Percentiles rank a stretch among this genome's conserved stretches.
Evolutionary conservation across 805 yeast genomes (phyloP).

Genomic region (Yamadazyma sp.): DNA sequence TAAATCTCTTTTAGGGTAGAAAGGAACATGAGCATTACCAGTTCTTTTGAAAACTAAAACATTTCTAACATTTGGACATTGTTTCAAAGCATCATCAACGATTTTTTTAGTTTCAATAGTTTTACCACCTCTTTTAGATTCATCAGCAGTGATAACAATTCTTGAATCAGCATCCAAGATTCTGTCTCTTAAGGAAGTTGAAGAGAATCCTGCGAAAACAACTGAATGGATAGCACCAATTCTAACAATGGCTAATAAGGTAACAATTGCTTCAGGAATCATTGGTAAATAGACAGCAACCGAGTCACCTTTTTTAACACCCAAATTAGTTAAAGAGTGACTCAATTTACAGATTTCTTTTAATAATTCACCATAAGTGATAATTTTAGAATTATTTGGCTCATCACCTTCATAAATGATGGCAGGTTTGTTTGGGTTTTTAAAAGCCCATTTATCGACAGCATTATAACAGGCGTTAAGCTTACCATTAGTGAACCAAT

Average conservation of each 20-base stretch:
- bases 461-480: slow-evolving; percentile 91
- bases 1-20: slow-evolving; percentile 77
- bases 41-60: slow-evolving; percentile 90
- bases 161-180: slow-evolving; percentile 82
- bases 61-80: slow-evolving; percentile 71
- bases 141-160: slow-evolving; percentile 91
- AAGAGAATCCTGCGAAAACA: slow-evolving; percentile 93
- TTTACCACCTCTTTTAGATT: slow-evolving; percentile 94
- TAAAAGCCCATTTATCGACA: slow-evolving; percentile 92
- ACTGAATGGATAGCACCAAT: slow-evolving; percentile 96
- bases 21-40: slow-evolving; percentile 67
- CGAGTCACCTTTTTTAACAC: slow-evolving; percentile 91
- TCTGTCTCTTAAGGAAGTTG: slow-evolving; percentile 90
- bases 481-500: slow-evolving; percentile 91
- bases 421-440: slow-evolving; percentile 80
- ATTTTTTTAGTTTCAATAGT: slow-evolving; percentile 87
- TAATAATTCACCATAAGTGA: slow-evolving; percentile 85
- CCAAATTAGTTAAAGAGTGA: slow-evolving; percentile 76
- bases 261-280: slow-evolving; percentile 94
- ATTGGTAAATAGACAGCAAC: slow-evolving; percentile 96
- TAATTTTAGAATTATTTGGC: slow-evolving; percentile 62
- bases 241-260: slow-evolving; percentile 91
- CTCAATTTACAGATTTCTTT: slow-evolving; percentile 85
- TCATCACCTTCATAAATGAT: slow-evolving; percentile 94
- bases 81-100: slow-evolving; percentile 87